Evolutionary conservation across 768 basidiomycete genomes (phyloP).

Genomic region (Filobasidium wieringae): DNA sequence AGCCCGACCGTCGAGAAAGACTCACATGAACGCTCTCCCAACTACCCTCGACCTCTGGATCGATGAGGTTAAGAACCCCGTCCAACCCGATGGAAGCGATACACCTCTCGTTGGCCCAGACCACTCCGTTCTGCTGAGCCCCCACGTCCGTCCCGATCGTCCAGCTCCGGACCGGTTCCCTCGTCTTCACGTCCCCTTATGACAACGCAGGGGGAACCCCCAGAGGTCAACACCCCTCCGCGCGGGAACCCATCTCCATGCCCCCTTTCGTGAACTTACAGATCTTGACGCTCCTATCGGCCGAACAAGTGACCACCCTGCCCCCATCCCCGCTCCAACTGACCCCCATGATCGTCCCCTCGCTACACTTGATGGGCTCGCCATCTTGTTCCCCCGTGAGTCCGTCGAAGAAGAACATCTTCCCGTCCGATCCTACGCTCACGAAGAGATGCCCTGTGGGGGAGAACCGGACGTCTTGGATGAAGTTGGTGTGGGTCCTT

Average conservation of each 20-base stretch:
- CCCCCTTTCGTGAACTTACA: too few species aligned
- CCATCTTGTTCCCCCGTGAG: constrained; percentile 66
- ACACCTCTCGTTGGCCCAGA: constrained; percentile 60
- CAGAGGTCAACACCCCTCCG: too few species aligned
- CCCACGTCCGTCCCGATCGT: constrained; percentile 59
- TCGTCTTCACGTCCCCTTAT: constrained; percentile 68
- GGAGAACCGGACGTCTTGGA: constrained; percentile 77
- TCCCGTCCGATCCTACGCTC: constrained; percentile 79
- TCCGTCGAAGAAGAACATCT: constrained; percentile 75
- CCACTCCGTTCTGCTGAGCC: constrained; percentile 72
- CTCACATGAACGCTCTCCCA: constrained; percentile 53
- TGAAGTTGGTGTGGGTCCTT: constrained; percentile 79
- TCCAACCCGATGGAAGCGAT: constrained; percentile 74
- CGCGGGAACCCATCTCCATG: too few species aligned
- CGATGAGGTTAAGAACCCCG: constrained; percentile 71
- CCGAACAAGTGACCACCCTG: constrained; percentile 65
- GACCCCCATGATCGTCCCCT: constrained; percentile 41
- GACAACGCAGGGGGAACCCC: background rate
- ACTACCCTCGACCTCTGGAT: constrained; percentile 56
- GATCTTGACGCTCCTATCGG: constrained; percentile 74
- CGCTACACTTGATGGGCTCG: constrained; percentile 42
- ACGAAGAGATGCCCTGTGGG: constrained; percentile 71
- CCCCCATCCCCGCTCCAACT: constrained; percentile 68
- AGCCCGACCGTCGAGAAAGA: background rate
- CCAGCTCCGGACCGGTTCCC: constrained; percentile 58